Base-by-base conservation (phyloP, 176 grass and related monocot species). In the Hyparrhenia diplandra region DNA sequence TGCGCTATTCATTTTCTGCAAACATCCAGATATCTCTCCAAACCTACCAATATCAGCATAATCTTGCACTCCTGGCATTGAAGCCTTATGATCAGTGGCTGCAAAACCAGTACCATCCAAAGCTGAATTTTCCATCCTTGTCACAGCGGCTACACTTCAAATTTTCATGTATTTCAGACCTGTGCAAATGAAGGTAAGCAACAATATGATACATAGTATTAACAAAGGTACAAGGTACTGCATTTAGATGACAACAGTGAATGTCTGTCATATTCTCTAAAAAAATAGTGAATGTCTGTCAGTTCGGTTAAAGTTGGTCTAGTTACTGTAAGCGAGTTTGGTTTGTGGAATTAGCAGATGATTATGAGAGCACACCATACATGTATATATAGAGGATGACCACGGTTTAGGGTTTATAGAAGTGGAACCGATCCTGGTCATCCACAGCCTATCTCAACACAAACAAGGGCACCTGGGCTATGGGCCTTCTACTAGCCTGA, bases 131-230 rank as follows among this genome's bases (percentile, higher is more conserved):
- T 11, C 3, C 81, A 82, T 89, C 59, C 77, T 74, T 79, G 47
- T 80, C 74, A 83, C 96, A 95, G 29, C 96, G 86, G 46, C 66
- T 71, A 54, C 96, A 99, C 64, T 99, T 99, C 84, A 99, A 90
- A 67, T 95, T 95, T 89, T 95, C 90, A 93, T 99, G 92, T 89
- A 99, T 99, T 74, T 99, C 90, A 70, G 92, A 99, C 72, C 90
- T 93, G 73, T 45, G 24, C 79, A 83, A 42, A 67, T 52, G 59
- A 9, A 86, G 24, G 13, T 66, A 67, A 86, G 37, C 27, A 85
- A 67, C 69, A 67, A 43, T 47, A 77, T 71, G 8, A 73, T 82
- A 30, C 9, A 67, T 27, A 35, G 65, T 77, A 58, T 82, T 23
- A 73, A 73, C 58, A 30, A 57, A 23, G 34, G 45, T 80, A 80